Evolutionary conservation across 2,329 filamentous ascomycete genomes (phyloP).

Genomic region (Phaeosphaeria sp.): DNA sequence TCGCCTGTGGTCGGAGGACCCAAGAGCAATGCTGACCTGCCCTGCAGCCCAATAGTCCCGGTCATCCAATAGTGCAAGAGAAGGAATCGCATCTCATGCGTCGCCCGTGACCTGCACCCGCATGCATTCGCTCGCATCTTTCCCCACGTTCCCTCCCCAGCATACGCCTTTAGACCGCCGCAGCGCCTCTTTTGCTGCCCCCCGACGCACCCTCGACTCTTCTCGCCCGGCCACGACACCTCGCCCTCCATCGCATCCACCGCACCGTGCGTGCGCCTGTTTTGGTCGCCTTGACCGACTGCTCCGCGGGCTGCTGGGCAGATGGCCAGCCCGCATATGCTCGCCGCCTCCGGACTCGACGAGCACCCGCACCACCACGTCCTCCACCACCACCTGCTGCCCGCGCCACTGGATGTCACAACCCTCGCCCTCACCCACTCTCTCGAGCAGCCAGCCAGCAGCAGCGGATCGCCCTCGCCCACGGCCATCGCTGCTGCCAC

Average conservation of each 20-base stretch:
- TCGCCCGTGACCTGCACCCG: slow-evolving; percentile 2
- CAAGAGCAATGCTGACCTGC: slow-evolving; percentile 4
- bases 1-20: background rate
- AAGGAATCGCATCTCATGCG: slow-evolving; percentile 3
- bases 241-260: slow-evolving; percentile 8
- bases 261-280: background rate
- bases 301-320: slow-evolving; percentile 15
- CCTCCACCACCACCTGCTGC: slow-evolving; percentile 12
- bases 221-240: background rate
- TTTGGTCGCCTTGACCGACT: slow-evolving; percentile 17
- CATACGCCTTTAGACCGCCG: slow-evolving; percentile 18
- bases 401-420: slow-evolving; percentile 20
- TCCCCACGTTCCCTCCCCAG: slow-evolving; percentile 8
- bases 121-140: background rate
- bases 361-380: slow-evolving; percentile 1
- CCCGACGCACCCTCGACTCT: background rate
- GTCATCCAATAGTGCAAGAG: slow-evolving; percentile 16
- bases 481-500: slow-evolving; percentile 32
- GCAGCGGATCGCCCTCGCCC: slow-evolving; percentile 23
- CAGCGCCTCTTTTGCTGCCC: slow-evolving; percentile 15
- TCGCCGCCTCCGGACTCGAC: slow-evolving; percentile 4
- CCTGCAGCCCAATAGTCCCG: slow-evolving; percentile 18
- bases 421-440: slow-evolving; percentile 17
- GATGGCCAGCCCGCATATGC: slow-evolving; percentile 35
- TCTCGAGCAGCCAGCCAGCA: slow-evolving; percentile 4